These are phyloP conservation scores for Lignosus rhinocerotis DNA, from an alignment of 1,284 basidiomycete species.

Conservation along the genomic window DNA sequence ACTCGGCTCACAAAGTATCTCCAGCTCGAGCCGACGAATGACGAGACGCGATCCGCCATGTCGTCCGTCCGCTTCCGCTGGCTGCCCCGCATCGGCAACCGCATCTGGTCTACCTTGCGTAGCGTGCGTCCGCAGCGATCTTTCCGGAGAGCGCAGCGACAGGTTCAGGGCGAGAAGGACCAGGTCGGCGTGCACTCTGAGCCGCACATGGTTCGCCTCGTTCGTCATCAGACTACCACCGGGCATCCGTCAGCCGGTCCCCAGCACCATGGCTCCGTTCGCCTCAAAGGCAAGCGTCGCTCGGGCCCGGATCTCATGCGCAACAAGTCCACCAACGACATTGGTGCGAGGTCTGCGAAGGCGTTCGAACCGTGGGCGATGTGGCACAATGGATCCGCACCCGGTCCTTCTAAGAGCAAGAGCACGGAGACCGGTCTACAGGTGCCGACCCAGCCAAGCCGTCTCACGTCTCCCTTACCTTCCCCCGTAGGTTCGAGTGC, in stretches of 20 bases:
- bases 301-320: slow-evolving; percentile 18
- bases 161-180: slow-evolving; percentile 29
- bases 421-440: slow-evolving; percentile 23
- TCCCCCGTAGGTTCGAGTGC: slow-evolving; percentile 22
- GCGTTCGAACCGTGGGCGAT: slow-evolving; percentile 20
- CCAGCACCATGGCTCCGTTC: slow-evolving; percentile 18
- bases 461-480: slow-evolving; percentile 23
- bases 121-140: slow-evolving; percentile 40
- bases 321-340: slow-evolving; percentile 30
- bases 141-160: slow-evolving; percentile 32
- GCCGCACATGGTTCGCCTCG: slow-evolving; percentile 22
- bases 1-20: slow-evolving; percentile 67
- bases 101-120: slow-evolving; percentile 44
- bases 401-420: slow-evolving; percentile 23
- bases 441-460: slow-evolving; percentile 18
- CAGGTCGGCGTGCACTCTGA: slow-evolving; percentile 35
- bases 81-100: slow-evolving; percentile 36
- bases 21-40: slow-evolving; percentile 71
- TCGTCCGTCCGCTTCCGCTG: slow-evolving; percentile 54
- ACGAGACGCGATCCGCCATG: slow-evolving; percentile 82
- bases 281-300: slow-evolving; percentile 28
- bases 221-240: slow-evolving; percentile 22
- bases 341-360: slow-evolving; percentile 15
- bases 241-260: slow-evolving; percentile 1
- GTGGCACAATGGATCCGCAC: slow-evolving; percentile 12